phyloP scores from a whole-genome alignment of 2,329 filamentous ascomycete genomes.

The Keithomyces neogunnii region DNA sequence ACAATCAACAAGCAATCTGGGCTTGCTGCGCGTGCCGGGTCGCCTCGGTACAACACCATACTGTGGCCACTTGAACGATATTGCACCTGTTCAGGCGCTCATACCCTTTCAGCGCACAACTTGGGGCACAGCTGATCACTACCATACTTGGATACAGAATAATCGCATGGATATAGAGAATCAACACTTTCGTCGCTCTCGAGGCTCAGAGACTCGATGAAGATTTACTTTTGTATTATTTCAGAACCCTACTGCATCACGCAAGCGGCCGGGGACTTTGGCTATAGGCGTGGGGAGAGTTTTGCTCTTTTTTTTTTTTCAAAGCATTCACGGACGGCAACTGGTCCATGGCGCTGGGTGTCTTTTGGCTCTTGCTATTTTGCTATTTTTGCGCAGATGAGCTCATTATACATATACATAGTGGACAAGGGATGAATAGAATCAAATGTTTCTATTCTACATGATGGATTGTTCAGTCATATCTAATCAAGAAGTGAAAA shows the following conservation, averaged over 20 bases:
- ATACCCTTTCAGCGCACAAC: neutral
- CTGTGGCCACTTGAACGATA: neutral
- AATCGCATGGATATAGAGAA: conserved; percentile 4
- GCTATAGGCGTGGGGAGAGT: conserved; percentile 9
- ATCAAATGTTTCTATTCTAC: neutral
- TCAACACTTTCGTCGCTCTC: neutral
- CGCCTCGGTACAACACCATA: neutral
- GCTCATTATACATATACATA: neutral
- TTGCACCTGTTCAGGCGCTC: neutral
- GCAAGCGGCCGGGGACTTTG: conserved; percentile 10
- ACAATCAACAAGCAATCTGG: neutral
- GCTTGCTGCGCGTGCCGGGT: neutral
- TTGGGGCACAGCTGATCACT: neutral
- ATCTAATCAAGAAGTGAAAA: neutral
- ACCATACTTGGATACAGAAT: conserved; percentile 6
- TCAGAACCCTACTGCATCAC: conserved; percentile 9
- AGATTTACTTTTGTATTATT: conserved; percentile 10
- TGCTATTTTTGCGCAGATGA: neutral
- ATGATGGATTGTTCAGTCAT: neutral
- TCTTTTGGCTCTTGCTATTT: neutral
- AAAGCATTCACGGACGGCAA: conserved; percentile 12
- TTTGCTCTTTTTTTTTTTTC: neutral
- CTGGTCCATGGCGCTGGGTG: conserved; percentile 13
- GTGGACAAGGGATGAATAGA: neutral
- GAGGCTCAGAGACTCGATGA: neutral